A percentile compares a stretch with the other conserved stretches of the same genome.
phyloP scores from a whole-genome alignment of 2,329 filamentous ascomycete species.

The Trichoderma citrinoviride region DNA sequence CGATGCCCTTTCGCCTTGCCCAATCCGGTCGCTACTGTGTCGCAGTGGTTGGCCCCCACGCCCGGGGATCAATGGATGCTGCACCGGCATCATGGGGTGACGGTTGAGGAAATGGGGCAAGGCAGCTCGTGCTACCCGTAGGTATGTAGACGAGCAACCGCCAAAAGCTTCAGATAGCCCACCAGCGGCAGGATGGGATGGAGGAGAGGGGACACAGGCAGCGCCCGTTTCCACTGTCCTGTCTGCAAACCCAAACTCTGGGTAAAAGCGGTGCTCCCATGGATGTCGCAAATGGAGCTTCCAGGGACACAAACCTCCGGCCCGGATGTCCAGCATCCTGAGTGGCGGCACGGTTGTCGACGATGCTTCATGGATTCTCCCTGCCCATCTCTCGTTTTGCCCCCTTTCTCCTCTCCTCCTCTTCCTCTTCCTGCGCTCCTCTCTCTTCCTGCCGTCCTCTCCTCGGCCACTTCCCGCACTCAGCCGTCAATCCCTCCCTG shows the following conservation, averaged over 20 bases:
- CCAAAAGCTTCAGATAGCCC: constrained; percentile 5
- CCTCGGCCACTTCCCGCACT: too few relatives aligned
- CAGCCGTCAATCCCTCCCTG: too few relatives aligned
- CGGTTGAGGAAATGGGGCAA: not conserved
- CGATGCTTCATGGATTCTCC: too few relatives aligned
- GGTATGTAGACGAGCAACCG: not conserved
- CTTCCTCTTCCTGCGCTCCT: too few relatives aligned
- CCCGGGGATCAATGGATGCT: constrained; percentile 13
- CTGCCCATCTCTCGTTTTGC: too few relatives aligned
- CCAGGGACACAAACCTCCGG: not conserved
- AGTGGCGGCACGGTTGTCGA: too few relatives aligned
- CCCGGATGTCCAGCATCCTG: not conserved
- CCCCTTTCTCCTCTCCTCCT: too few relatives aligned
- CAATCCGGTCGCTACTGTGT: constrained; percentile 11
- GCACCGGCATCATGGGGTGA: constrained; percentile 1
- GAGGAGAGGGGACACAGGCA: not conserved
- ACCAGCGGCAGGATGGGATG: constrained; percentile 5
- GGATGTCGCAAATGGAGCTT: not conserved
- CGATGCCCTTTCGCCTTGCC: constrained; percentile 3
- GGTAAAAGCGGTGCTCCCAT: not conserved
- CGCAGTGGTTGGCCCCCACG: constrained; percentile 18
- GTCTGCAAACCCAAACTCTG: not conserved
- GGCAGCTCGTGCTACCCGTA: not conserved
- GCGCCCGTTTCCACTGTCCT: constrained; percentile 3
- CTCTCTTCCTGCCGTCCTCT: too few relatives aligned